Conservation (phyloP, 352 stramenopile species). For the Synura sp. region DNA sequence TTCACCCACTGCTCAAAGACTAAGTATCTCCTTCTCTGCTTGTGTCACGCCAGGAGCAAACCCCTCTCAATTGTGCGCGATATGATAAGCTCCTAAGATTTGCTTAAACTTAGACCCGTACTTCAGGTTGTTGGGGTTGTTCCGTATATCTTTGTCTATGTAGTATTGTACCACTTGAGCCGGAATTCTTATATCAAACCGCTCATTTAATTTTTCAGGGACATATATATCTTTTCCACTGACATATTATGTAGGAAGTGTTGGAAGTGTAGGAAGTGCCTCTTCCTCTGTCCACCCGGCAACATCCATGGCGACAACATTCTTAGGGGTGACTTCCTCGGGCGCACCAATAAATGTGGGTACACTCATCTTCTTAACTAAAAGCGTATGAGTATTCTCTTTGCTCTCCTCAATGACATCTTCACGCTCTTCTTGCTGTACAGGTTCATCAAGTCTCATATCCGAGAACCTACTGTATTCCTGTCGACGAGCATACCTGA, state of each 20-base stretch:
- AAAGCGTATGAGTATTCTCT: neutral
- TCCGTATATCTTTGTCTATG: constrained; percentile 22
- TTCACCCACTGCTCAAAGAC: constrained; percentile 9
- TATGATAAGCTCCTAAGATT: constrained; percentile 26
- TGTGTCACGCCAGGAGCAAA: constrained; percentile 15
- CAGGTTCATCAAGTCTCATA: constrained; percentile 3
- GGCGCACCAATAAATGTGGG: neutral
- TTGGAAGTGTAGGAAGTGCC: constrained; percentile 18
- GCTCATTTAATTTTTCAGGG: constrained; percentile 21
- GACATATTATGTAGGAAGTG: too few species aligned
- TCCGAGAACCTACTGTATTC: constrained; percentile 28
- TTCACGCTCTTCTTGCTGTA: neutral
- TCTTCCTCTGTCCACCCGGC: constrained; percentile 26
- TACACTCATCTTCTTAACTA: constrained; percentile 11
- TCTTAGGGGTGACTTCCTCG: constrained; percentile 18
- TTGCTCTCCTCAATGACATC: neutral
- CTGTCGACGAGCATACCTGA: constrained; percentile 29
- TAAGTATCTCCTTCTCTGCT: constrained; percentile 20
- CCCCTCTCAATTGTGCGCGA: constrained; percentile 14
- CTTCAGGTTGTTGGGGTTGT: constrained; percentile 24
- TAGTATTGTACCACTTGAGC: constrained; percentile 27
- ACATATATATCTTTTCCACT: constrained; percentile 28
- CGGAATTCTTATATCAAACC: constrained; percentile 29
- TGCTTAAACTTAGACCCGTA: constrained; percentile 20
- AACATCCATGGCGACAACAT: constrained; percentile 15